Conservation (phyloP, 805 yeast genomes). For the Metschnikowia shivogae region DNA sequence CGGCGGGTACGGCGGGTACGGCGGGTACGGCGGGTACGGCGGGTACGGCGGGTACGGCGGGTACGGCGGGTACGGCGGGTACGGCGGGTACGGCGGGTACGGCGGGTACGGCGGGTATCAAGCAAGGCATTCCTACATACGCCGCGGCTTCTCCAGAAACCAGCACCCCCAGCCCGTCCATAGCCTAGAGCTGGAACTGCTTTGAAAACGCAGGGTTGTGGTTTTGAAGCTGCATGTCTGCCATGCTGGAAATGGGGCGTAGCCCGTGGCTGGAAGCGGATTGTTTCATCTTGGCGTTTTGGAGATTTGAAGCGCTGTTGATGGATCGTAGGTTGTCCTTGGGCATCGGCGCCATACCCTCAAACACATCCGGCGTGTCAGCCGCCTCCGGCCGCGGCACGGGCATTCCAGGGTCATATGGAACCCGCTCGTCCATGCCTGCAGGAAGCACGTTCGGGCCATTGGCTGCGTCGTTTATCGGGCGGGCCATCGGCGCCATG, state of each 20-base stretch:
- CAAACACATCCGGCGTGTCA: background rate
- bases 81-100: too few species aligned
- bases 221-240: slow-evolving; percentile 14
- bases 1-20: too few species aligned
- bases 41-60: too few species aligned
- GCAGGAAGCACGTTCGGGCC: background rate
- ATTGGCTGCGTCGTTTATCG: background rate
- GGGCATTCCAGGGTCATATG: slow-evolving; percentile 1
- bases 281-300: slow-evolving; percentile 14
- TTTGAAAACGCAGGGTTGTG: slow-evolving; percentile 7
- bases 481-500: background rate
- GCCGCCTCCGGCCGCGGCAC: background rate
- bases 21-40: too few species aligned
- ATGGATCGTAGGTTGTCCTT: slow-evolving; percentile 22
- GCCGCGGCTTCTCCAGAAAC: too few species aligned
- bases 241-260: slow-evolving; percentile 18
- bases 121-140: too few species aligned
- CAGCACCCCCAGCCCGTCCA: too few species aligned
- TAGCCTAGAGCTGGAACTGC: slow-evolving; percentile 8
- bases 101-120: too few species aligned
- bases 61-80: too few species aligned
- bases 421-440: slow-evolving; percentile 2
- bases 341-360: background rate
- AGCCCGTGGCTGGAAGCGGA: slow-evolving; percentile 8
- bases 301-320: slow-evolving; percentile 33